Base-by-base conservation (phyloP, 495 filamentous ascomycete species). In the Aspergillus incahuasiensis region DNA sequence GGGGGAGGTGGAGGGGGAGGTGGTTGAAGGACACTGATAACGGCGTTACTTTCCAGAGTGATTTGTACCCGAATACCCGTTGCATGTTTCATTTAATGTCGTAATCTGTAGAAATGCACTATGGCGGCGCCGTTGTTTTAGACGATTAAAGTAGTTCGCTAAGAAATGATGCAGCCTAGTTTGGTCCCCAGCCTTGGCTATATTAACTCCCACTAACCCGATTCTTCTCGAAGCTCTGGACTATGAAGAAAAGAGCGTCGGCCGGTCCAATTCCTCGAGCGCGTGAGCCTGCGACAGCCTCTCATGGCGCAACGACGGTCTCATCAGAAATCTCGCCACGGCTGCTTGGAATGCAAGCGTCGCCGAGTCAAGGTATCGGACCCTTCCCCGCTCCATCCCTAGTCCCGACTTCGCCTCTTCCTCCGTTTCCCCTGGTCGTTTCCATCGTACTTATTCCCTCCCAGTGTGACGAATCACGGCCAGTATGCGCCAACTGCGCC, bases 401-500 rank as follows among this genome's bases (percentile, higher is more conserved):
- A 24, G 9, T 42, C 19, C 44, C 42, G 45, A 7, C 25, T 55
- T 9, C 7, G 6, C 22, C 43, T 24, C 22, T 25, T 13, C 43
- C 5, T 21, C 9, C 12, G 11, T 25, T 43, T 42, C 22, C 30
- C 9, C 20, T 34, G 32, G 3, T 16, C 21, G 20, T 40, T 18
- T 16, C 42, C 19, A 38, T 22, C 32, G 32, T 35, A 35, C 32
- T 45, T 18, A 48, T 53, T 32, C 8, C 35, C 34, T 22, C 35
- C n/a, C 46, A 74, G 71, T 75, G 72, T 51, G 70, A 75, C 40
- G 72, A 75, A 54, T 46, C 59, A 21, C 66, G 70, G 12, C 73
- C 73, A 15, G 57, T 58, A 5, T 76, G 73, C 51, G 61, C 65
- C 46, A 76, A 76, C 55, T 76, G 73, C 24, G 62, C 66, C 20